Percentiles rank a stretch among this genome's conserved stretches.
Evolutionary conservation across 345 rosid genomes (phyloP).

Genomic region (Zanthoxylum bungeanum): DNA sequence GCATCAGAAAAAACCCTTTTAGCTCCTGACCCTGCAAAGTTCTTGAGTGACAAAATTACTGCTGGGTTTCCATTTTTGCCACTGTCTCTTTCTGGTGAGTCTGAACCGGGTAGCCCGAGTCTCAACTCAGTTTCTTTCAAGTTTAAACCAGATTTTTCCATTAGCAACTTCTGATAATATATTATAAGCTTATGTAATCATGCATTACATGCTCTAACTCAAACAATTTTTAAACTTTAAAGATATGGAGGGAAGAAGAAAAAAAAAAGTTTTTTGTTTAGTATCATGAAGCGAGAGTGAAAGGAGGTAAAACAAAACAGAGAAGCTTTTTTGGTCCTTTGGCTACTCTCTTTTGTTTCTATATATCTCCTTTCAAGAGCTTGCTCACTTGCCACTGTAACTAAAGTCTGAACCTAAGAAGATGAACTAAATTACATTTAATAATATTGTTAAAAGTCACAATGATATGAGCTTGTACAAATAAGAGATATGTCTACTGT

Average conservation of each 20-base stretch:
- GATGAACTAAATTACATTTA: not conserved
- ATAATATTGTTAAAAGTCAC: not conserved
- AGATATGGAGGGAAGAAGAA: not conserved
- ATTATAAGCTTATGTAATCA: conserved; percentile 54
- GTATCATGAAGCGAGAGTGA: not conserved
- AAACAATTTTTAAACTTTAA: not conserved
- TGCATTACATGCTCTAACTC: conserved; percentile 41
- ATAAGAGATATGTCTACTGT: too few species aligned
- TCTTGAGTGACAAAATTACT: conserved; percentile 36
- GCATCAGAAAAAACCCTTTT: conserved; percentile 62
- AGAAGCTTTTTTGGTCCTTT: conserved; percentile 5
- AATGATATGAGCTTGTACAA: too few species aligned
- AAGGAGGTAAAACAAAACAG: not conserved
- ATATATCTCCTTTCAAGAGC: too few species aligned
- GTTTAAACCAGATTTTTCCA: conserved; percentile 43
- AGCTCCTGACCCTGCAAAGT: conserved; percentile 42
- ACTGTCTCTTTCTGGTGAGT: conserved; percentile 50
- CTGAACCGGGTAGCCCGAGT: conserved; percentile 75
- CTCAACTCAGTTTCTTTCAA: conserved; percentile 74
- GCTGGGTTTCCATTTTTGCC: conserved; percentile 10
- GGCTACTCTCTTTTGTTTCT: not conserved
- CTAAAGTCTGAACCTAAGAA: not conserved
- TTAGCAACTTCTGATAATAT: conserved; percentile 23
- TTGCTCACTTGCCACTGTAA: not conserved
- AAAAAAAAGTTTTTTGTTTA: not conserved